Evolutionary conservation across 768 basidiomycete genomes (phyloP).

Genomic region (Suillus spraguei): DNA sequence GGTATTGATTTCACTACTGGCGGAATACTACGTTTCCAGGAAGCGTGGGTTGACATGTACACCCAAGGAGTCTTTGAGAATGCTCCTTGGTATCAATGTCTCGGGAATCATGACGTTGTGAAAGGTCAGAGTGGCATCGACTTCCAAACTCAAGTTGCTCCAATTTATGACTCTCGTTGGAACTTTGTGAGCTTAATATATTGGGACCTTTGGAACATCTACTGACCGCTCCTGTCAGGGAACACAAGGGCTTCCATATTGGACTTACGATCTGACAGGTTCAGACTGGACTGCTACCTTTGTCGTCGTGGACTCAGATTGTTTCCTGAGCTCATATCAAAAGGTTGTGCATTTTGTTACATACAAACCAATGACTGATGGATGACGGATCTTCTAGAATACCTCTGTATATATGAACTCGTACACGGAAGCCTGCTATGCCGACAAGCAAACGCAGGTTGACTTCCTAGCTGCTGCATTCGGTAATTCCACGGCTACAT

Average conservation of each 20-base stretch:
- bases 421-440: constrained; percentile 7
- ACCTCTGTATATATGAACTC: constrained; percentile 5
- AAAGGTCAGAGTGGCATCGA: constrained; percentile 8
- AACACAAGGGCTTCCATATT: constrained; percentile 3
- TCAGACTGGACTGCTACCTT: constrained; percentile 4
- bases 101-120: constrained; percentile 3
- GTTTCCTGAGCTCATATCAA: constrained; percentile 2
- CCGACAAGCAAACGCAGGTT: background rate
- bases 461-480: constrained; percentile 3
- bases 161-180: constrained; percentile 2
- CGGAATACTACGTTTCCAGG: constrained; percentile 5
- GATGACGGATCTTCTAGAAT: background rate
- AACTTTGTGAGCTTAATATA: background rate
- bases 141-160: constrained; percentile 8
- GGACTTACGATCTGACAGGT: constrained; percentile 7
- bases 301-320: constrained; percentile 7
- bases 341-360: background rate
- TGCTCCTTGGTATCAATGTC: constrained; percentile 6
- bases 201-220: background rate
- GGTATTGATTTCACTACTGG: constrained; percentile 5
- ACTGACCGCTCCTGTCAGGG: background rate
- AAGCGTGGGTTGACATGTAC: constrained; percentile 5
- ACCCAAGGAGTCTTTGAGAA: background rate
- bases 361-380: background rate
- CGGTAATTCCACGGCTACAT: background rate